Conservation (phyloP, 306 rosid genomes). For the Trifolium dubium region DNA sequence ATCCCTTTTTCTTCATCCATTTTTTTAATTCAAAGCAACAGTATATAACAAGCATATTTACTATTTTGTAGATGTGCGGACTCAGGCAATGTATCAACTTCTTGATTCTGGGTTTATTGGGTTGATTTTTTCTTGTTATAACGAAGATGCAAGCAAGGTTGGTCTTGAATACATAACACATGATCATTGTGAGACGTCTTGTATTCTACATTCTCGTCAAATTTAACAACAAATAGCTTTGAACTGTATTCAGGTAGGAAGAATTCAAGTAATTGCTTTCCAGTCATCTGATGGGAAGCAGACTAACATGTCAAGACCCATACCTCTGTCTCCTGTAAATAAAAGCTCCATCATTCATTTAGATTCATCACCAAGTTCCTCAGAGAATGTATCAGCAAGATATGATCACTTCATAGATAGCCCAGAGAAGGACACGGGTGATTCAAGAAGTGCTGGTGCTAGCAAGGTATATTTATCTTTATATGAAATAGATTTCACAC, state of each 20-base stretch:
- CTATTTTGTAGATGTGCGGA: conserved; percentile 74
- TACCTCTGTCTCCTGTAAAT: conserved; percentile 72
- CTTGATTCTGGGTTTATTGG: conserved; percentile 98
- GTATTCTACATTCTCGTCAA: conserved; percentile 34
- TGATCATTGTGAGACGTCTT: conserved; percentile 27
- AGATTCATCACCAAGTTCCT: conserved; percentile 89
- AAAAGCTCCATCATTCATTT: conserved; percentile 78
- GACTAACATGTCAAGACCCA: conserved; percentile 57
- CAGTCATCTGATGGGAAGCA: conserved; percentile 96
- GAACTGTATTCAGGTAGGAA: conserved; percentile 71
- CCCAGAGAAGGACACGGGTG: conserved; percentile 72
- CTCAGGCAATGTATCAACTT: conserved; percentile 97
- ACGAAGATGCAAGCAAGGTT: conserved; percentile 92
- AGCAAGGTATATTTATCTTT: conserved; percentile 59
- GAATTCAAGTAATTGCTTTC: conserved; percentile 98
- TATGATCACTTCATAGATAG: conserved; percentile 61
- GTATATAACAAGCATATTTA: background rate
- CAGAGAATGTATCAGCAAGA: conserved; percentile 56
- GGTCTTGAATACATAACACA: conserved; percentile 38
- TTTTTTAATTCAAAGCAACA: conserved; percentile 5
- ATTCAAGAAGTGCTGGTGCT: conserved; percentile 65
- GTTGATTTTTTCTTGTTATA: conserved; percentile 92
- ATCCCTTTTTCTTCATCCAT: background rate
- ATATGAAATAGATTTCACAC: conserved; percentile 29
- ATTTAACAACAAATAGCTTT: conserved; percentile 22